Evolutionary conservation across 225 moss, liverwort and hornwort species (phyloP).

Genomic region (Rhytidiadelphus loreus): DNA sequence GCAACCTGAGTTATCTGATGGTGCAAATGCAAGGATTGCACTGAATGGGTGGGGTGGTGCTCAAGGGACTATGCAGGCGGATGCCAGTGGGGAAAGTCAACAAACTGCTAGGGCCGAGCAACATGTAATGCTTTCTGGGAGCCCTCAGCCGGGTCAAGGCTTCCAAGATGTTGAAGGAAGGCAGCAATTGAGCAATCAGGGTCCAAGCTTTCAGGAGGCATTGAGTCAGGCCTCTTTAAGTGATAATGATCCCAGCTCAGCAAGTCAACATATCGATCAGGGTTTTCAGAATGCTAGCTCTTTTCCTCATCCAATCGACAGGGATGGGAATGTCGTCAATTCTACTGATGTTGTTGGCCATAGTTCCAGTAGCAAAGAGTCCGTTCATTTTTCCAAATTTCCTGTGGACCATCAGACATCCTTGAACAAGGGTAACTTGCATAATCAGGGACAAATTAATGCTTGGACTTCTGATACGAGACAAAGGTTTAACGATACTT

Average conservation of each 20-base stretch:
- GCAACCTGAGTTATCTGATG: slow-evolving; percentile 34
- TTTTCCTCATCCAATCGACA: slow-evolving; percentile 19
- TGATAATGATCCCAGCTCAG: slow-evolving; percentile 41
- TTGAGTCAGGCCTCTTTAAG: slow-evolving; percentile 41
- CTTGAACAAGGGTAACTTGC: slow-evolving; percentile 24
- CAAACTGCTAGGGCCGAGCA: slow-evolving; percentile 33
- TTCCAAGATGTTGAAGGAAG: slow-evolving; percentile 39
- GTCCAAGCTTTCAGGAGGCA: slow-evolving; percentile 33
- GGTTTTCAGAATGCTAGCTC: slow-evolving; percentile 28
- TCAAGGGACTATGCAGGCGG: slow-evolving; percentile 51
- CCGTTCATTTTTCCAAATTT: slow-evolving; percentile 24
- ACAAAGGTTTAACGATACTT: slow-evolving; percentile 21
- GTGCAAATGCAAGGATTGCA: slow-evolving; percentile 38
- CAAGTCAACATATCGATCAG: slow-evolving; percentile 42
- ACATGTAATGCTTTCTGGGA: slow-evolving; percentile 23
- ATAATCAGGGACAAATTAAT: slow-evolving; percentile 25
- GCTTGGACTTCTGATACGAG: slow-evolving; percentile 32
- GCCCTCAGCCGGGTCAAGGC: slow-evolving; percentile 26
- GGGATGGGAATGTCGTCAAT: slow-evolving; percentile 29
- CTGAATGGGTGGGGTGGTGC: slow-evolving; percentile 54
- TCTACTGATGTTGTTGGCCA: slow-evolving; percentile 30
- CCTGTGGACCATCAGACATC: slow-evolving; percentile 21
- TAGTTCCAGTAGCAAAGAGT: slow-evolving; percentile 34
- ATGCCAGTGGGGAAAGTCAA: slow-evolving; percentile 47
- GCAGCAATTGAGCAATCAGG: slow-evolving; percentile 33